Percentiles rank a stretch among this genome's conserved stretches.
Conservation (phyloP, 2,329 filamentous ascomycete genomes). For the Conoideocrella luteorostrata region DNA sequence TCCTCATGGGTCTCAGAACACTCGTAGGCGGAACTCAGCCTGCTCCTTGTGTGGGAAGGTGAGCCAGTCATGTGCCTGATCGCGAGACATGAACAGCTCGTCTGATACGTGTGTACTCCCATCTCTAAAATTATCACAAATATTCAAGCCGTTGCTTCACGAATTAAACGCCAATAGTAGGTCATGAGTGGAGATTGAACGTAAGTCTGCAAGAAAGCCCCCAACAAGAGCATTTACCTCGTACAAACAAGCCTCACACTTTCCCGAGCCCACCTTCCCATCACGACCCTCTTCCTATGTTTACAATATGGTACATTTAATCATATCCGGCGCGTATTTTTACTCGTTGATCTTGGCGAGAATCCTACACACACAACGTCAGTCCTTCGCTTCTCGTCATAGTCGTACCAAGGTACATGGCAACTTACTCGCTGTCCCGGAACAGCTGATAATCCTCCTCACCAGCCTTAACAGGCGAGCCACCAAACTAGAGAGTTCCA, state of each 20-base stretch:
- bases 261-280: slow-evolving; percentile 1
- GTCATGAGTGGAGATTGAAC: slow-evolving; percentile 23
- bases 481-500: slow-evolving; percentile 62
- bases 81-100: no score
- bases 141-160: no score
- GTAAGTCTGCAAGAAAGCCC: slow-evolving; percentile 17
- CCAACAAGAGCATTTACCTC: no score
- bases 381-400: neutral
- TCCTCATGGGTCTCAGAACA: no score
- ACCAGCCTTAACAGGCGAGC: slow-evolving; percentile 91
- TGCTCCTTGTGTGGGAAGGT: no score
- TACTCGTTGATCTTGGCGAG: slow-evolving; percentile 99
- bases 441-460: slow-evolving; percentile 96
- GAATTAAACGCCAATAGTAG: no score
- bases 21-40: no score
- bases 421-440: slow-evolving; percentile 97
- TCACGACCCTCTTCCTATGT: slow-evolving; percentile 18
- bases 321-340: slow-evolving; percentile 15
- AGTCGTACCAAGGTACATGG: no score
- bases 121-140: no score
- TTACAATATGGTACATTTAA: slow-evolving; percentile 30
- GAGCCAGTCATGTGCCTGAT: no score
- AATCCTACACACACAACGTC: slow-evolving; percentile 52
- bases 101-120: no score
- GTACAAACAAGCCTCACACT: slow-evolving; percentile 1